Base-by-base conservation (phyloP, 345 rosid genomes). In the Ceriops zippeliana region DNA sequence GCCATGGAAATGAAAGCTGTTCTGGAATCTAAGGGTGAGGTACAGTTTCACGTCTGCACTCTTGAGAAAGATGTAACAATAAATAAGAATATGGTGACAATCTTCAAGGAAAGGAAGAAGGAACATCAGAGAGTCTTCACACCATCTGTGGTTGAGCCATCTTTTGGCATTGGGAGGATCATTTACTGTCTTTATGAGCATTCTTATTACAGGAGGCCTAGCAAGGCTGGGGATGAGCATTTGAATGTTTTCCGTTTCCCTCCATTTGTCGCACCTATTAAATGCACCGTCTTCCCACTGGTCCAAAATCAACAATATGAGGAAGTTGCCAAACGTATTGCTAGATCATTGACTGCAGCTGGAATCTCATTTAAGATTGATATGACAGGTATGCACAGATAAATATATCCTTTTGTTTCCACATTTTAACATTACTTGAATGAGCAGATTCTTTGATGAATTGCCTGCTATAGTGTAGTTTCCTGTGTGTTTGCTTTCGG, bases 91-190 rank as follows among this genome's bases (percentile, higher is more conserved):
- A 89, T 91, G 99, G 84, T 95, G 21, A 69, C 86, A 17, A 95
- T 95, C 74, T 87, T 93, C n/a, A 95, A 85, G 86, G 89, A 91
- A 86, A 90, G 80, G 75, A 91, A 79, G 86, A 87, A 86, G 66
- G 99, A 87, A 80, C 85, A 88, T 73, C 96, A 91, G 74, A 78
- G 99, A 69, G 89, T 85, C 64, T 93, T 91, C 78, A 91, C 90
- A 4, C 96, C 99, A 4, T 91, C 93, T 16, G 97, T 95, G 66
- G 87, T 95, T 58, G 97, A 89, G 61, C 99, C 99, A 52, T 95
- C 96, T 0, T 93, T 93, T 51, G 96, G 97, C 52, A 88, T 93
- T 73, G 98, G 98, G 20, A 85, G 98, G 42, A 93, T 91, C 59
- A 88, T 93, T 65, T 91, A 91, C 31, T 93, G 98, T 72, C 88